These are phyloP conservation scores for Chaetomiaceae sp. DNA, from an alignment of 2,329 filamentous ascomycete species.

Conservation along the genomic window DNA sequence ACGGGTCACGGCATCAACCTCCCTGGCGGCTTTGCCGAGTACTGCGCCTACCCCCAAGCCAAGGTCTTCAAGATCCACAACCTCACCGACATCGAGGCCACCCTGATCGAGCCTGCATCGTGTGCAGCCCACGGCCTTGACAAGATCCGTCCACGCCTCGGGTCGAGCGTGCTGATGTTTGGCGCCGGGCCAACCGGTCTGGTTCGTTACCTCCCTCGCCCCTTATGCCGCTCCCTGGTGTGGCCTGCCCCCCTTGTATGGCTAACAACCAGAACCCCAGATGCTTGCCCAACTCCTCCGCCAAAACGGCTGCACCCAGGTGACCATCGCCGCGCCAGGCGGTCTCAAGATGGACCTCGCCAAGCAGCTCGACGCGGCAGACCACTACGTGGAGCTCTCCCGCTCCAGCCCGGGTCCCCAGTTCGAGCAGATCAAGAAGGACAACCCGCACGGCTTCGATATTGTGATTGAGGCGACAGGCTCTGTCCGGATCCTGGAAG, in stretches of 20 bases:
- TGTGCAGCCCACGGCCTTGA: slow-evolving; percentile 68
- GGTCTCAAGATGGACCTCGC: slow-evolving; percentile 69
- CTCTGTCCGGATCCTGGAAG: slow-evolving; percentile 62
- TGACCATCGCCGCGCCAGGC: slow-evolving; percentile 63
- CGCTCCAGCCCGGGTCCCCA: slow-evolving; percentile 52
- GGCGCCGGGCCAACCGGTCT: slow-evolving; percentile 39
- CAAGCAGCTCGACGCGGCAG: slow-evolving; percentile 49
- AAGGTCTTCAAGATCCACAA: slow-evolving; percentile 63
- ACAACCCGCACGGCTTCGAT: slow-evolving; percentile 69
- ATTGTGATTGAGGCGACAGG: slow-evolving; percentile 68
- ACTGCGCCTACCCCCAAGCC: slow-evolving; percentile 49
- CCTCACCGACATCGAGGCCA: slow-evolving; percentile 62
- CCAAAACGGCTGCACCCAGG: slow-evolving; percentile 63
- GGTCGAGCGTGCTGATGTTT: slow-evolving; percentile 61
- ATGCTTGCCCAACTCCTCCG: slow-evolving; percentile 58
- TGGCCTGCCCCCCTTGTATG: neutral
- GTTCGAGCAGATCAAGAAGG: slow-evolving; percentile 56
- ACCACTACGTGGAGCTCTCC: slow-evolving; percentile 50
- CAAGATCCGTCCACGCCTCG: slow-evolving; percentile 61
- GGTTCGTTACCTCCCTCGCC: slow-evolving; percentile 30
- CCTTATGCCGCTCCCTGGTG: slow-evolving; percentile 13
- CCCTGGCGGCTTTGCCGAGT: slow-evolving; percentile 69
- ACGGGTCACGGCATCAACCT: slow-evolving; percentile 63
- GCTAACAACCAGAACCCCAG: slow-evolving; percentile 18
- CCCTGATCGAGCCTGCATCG: slow-evolving; percentile 64